Base-by-base conservation (phyloP, 306 rosid genomes). In the Dryas alaskensis region DNA sequence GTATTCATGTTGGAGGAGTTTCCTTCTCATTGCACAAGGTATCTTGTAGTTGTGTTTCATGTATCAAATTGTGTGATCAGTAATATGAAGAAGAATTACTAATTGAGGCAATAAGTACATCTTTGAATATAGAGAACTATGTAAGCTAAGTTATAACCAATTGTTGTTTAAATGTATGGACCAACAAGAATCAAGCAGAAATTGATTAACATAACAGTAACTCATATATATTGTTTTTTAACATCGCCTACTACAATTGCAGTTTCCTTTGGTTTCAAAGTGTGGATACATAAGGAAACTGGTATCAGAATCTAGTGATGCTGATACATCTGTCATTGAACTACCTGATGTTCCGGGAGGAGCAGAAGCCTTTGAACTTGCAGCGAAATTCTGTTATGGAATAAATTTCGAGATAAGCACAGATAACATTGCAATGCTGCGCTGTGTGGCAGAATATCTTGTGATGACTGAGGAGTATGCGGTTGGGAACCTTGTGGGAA, bases 371-470 rank as follows among this genome's bases (percentile, higher is more conserved):
- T 95, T 95, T 72, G 99, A 95, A 62, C 90, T 92, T 27, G 93
- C 99, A 42, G 99, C 98, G 16, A 92, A 88, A 37, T 95, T 95
- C 84, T 95, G 99, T 61, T 95, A 95, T 13, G 98, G 98, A n/a
- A 92, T 95, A 76, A 95, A 90, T 51, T 95, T 95, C 43, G 98
- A 92, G 82, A 90, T 95, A 62, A 72, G 78, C 75, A 81, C 89
- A 2, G 98, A 86, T 63, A 95, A 92, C 81, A 92, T 92, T 0
- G 96, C 92, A 17, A 79, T 37, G 69, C 97, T 95, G 2, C 91
- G 92, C n/a, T 95, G 96, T 4, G 90, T 74, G 72, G 95, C 97
- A 1, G 99, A 95, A 82, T 88, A 90, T 83, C 97, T 95, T 14
- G 90, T 84, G 83, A 95, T 95, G 99, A 90, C 98, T 4, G 99